Base-by-base conservation (phyloP, 495 filamentous ascomycete species). In the Podospora didyma region DNA sequence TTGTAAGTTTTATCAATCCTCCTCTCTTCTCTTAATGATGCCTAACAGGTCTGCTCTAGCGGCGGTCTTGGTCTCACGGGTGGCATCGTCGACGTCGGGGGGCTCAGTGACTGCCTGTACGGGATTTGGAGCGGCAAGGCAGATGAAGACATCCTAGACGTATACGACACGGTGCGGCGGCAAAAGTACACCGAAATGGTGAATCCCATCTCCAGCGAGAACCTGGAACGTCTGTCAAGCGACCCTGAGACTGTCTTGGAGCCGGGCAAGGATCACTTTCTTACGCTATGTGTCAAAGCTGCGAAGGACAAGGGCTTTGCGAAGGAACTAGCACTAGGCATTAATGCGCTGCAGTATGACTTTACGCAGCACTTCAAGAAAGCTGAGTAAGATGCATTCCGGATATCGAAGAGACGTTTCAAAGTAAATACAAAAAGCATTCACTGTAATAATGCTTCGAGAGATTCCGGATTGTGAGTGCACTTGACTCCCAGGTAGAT, bases 61-160 rank as follows among this genome's bases (percentile, higher is more conserved):
- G 82, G 82, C 49, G 81, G 82, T 3, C 68, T 84, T 37, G 82
- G 82, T 2, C 74, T 85, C 35, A 84, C 81, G 0, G 82, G 81
- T 7, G 82, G 82, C 1, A 75, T 85, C 31, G 80, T 77, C 12
- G 82, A 85, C 53, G 73, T 83, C 1, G 79, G 79, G n/a, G 75
- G 75, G 2, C 70, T 85, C 7, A 79, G 70, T 51, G 81, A 85
- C 52, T 77, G 79, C 52, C 67, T 85, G 9, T 64, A 72, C 19
- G 81, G 79, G 2, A 78, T 85, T 28, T 75, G 76, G 59, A 71
- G 75, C n/a, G 75, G 75, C 1, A 64, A 70, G 26, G 78, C 81
- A 1, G 77, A 80, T 56, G 76, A 35, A 2, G 54, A 56, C 39
- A 85, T 85, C 46, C 60, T 85, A 6, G 77, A 80, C 49, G 66